A percentile compares a stretch with the other conserved stretches of the same genome.
These are phyloP conservation scores for Odontarrhena argentea DNA, from an alignment of 345 rosid genomes.

Conservation along the genomic window DNA sequence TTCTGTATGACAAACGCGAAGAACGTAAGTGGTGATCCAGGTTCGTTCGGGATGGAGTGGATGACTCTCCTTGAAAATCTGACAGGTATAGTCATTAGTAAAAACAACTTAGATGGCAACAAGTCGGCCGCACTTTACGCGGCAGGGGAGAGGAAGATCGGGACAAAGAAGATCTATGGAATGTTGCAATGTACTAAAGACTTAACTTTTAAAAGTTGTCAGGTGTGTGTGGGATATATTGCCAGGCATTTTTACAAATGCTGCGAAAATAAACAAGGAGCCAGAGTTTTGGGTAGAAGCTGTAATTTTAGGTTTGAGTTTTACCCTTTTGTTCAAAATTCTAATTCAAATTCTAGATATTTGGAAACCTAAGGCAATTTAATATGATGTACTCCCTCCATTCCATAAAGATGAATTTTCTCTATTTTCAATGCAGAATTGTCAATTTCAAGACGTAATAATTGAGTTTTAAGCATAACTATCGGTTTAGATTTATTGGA, in stretches of 20 bases:
- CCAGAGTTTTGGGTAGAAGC: slow-evolving; percentile 30
- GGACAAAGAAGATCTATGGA: slow-evolving; percentile 42
- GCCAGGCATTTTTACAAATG: slow-evolving; percentile 11
- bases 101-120: neutral
- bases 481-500: no score
- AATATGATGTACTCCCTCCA: no score
- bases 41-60: no score
- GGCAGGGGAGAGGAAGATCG: slow-evolving; percentile 37
- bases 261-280: slow-evolving; percentile 28
- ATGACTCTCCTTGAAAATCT: slow-evolving; percentile 7
- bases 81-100: slow-evolving; percentile 20
- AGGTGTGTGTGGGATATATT: slow-evolving; percentile 38
- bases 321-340: neutral
- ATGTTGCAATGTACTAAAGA: slow-evolving; percentile 11
- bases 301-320: slow-evolving; percentile 47
- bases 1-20: slow-evolving; percentile 2
- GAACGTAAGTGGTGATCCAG: no score
- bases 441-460: no score
- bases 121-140: slow-evolving; percentile 28
- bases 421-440: no score
- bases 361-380: no score
- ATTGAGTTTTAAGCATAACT: no score
- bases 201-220: no score
- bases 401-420: no score
- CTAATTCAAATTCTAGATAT: neutral